Base-by-base conservation (phyloP, 2,329 filamentous ascomycete genomes). In the Sporothrix mexicana region DNA sequence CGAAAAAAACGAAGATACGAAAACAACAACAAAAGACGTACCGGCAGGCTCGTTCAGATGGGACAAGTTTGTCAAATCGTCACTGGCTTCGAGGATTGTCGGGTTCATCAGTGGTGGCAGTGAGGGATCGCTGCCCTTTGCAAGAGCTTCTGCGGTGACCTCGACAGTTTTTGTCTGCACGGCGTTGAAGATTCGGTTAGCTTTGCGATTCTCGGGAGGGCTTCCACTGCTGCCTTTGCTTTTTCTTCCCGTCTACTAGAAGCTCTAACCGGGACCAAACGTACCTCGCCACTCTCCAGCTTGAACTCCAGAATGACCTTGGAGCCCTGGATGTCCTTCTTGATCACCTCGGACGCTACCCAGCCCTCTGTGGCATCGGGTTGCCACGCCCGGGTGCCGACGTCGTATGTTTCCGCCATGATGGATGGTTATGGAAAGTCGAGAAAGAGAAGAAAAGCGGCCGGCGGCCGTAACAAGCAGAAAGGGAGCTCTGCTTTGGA, bases 31-130 rank as follows among this genome's bases (percentile, higher is more conserved):
- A 55, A 47, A 51, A 25, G 3, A 76, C 87, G 78, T 91, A 97
- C 94, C 95, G 82, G 96, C 96, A 80, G 96, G 96, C 83, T 99
- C 96, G 85, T 99, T 99, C 75, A 99, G 85, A 89, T 99, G 95
- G 77, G 96, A 99, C 77, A 99, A 83, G 82, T 97, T 98, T 76
- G 96, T 99, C 79, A 99, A 85, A 83, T 99, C 96, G 84, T 99
- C 96, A 84, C 95, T 98, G 78, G 96, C 96, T 88, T 99, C 96
- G 77, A 99, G 92, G 90, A 98, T 97, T 70, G 95, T 89, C 77
- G 96, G 96, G 82, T 99, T 99, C 94, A 98, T 98, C 78, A 99
- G 84, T 69, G 96, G 96, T 66, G 96, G 96, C 76, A 99, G 86
- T 73, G 90, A 90, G 70, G 91, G 85, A 83, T 95, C 91, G 79